Evolutionary conservation across 2,329 filamentous ascomycete species (phyloP), one percentile per base, ranked within the genome.

Genomic region (Ceratocystis albifundus): DNA sequence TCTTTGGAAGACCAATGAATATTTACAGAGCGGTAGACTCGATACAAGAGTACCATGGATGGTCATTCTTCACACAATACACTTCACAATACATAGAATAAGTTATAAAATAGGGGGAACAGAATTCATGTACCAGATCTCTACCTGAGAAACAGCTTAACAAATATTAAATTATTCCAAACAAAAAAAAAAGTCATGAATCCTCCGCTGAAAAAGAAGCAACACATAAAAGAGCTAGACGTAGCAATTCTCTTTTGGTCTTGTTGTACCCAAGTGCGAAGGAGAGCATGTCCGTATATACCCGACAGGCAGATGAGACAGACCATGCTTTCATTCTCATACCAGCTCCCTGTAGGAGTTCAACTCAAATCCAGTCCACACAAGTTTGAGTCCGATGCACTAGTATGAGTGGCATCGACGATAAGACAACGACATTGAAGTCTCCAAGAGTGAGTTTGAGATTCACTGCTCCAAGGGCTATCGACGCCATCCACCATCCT

Each of bases 231-330:
- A 65, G 41, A 61, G 53, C 48, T 53, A 32, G 32, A 22, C 28
- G 30, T 59, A 53, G 6, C 48, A 53, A 44, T 32, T 46, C 17
- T 64, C 44, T 48, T 53, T 65, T 67, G 66, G 62, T 67, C 66
- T 67, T 67, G 66, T 67, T 63, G 53, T 67, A 63, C 65, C 65
- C 64, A 65, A 65, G 20, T 59, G 55, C 8, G 55, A 65, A 65
- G 28, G 48, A 30, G 28, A 45, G 8, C 30, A 46, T n/a, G 28
- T n/a, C 15, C 48, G 17, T 4, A 20, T n/a, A 28, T 17, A 59
- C 46, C 20, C 7, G n/a, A 17, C 50, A 61, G 15, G 36, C 65
- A 66, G 32, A 62, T 57, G 7, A 66, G 10, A n/a, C 22, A n/a
- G 36, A 53, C 25, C 22, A 15, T 22, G 62, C 50, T 20, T 36